phyloP scores from a whole-genome alignment of 1,284 basidiomycete genomes.

The Pseudozyma sp. region DNA sequence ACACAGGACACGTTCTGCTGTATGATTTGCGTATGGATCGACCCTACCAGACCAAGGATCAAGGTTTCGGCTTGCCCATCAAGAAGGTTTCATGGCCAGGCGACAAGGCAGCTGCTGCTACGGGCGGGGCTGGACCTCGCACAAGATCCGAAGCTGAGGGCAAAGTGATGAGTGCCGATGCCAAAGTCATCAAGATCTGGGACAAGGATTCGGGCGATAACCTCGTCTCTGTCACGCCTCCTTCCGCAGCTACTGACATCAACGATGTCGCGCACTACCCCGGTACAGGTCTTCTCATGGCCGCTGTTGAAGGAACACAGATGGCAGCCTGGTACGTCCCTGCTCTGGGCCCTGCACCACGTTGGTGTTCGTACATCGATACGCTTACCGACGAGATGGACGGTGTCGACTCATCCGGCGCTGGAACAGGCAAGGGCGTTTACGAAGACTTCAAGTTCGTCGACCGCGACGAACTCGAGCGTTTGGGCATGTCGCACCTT shows the following conservation, averaged over 20 bases:
- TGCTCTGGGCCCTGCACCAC: slow-evolving; percentile 92
- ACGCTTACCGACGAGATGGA: slow-evolving; percentile 83
- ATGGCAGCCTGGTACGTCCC: slow-evolving; percentile 79
- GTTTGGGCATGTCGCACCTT: slow-evolving; percentile 82
- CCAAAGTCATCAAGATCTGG: slow-evolving; percentile 69
- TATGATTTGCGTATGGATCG: slow-evolving; percentile 90
- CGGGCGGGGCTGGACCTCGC: slow-evolving; percentile 77
- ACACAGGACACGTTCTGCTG: slow-evolving; percentile 90
- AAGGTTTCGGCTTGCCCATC: slow-evolving; percentile 94
- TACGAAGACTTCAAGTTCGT: slow-evolving; percentile 99
- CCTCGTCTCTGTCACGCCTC: slow-evolving; percentile 91
- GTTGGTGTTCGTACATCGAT: slow-evolving; percentile 97
- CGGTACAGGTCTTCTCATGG: slow-evolving; percentile 64
- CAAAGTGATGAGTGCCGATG: slow-evolving; percentile 63
- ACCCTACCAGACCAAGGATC: slow-evolving; percentile 91
- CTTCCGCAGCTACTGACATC: slow-evolving; percentile 83
- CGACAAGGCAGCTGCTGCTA: slow-evolving; percentile 72
- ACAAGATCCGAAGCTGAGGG: slow-evolving; percentile 71
- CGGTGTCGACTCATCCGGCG: slow-evolving; percentile 80
- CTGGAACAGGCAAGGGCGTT: slow-evolving; percentile 70
- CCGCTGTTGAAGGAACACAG: slow-evolving; percentile 66
- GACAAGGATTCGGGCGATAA: slow-evolving; percentile 83
- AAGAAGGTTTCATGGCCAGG: slow-evolving; percentile 90
- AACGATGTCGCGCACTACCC: slow-evolving; percentile 67
- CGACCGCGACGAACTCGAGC: slow-evolving; percentile 85